phyloP scores from a whole-genome alignment of 2,329 filamentous ascomycete genomes.

The Diplocarpon rosae region DNA sequence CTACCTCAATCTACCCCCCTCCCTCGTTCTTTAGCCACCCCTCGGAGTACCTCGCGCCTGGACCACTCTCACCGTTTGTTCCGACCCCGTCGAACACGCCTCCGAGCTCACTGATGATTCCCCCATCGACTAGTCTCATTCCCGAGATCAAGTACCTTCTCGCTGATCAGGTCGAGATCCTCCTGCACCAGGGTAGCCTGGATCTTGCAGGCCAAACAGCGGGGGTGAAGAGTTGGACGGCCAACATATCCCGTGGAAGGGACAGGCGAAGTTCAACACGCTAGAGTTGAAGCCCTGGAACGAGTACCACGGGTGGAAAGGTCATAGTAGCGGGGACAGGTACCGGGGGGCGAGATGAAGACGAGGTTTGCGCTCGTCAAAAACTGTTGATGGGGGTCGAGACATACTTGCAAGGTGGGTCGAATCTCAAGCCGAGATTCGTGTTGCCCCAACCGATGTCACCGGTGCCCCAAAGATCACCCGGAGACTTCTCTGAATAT shows the following conservation, averaged over 20 bases:
- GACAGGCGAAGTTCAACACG: conserved; percentile 32
- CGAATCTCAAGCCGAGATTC: neutral
- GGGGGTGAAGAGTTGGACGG: conserved; percentile 28
- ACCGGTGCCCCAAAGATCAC: conserved; percentile 17
- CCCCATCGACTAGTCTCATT: conserved; percentile 48
- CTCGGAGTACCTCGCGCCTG: conserved; percentile 43
- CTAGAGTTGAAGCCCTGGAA: conserved; percentile 21
- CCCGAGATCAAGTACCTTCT: conserved; percentile 47
- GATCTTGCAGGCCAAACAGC: conserved; percentile 46
- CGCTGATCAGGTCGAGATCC: conserved; percentile 51
- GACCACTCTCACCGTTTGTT: conserved; percentile 42
- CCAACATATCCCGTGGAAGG: conserved; percentile 33
- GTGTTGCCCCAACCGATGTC: neutral
- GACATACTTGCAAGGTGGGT: conserved; percentile 34
- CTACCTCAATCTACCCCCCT: conserved; percentile 16
- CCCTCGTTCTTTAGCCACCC: conserved; percentile 37
- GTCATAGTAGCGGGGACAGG: conserved; percentile 9
- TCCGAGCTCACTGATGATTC: conserved; percentile 44
- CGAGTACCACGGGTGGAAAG: conserved; percentile 9
- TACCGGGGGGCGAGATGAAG: conserved; percentile 15
- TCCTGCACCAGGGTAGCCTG: conserved; percentile 55
- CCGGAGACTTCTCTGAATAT: conserved; percentile 18
- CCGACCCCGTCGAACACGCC: conserved; percentile 32
- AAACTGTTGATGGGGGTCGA: conserved; percentile 30
- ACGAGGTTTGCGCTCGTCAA: conserved; percentile 20